Conservation (phyloP, 1,139 yeast genomes). For the Ashbya aceris region DNA sequence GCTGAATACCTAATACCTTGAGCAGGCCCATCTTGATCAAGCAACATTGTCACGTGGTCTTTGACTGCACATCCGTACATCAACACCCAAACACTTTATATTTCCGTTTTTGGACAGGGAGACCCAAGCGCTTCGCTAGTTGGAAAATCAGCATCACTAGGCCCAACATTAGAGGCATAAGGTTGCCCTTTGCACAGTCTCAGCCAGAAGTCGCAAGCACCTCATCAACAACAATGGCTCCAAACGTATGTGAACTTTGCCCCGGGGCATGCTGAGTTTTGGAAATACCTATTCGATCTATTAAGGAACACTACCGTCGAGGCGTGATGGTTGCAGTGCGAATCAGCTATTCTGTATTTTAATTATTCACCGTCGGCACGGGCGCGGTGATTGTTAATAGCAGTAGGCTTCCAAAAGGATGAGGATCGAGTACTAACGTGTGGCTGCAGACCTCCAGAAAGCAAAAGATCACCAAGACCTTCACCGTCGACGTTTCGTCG, state of each 20-base stretch:
- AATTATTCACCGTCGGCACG: slow-evolving; percentile 27
- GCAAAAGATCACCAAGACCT: slow-evolving; percentile 75
- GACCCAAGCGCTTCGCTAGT: too few species aligned
- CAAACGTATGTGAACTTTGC: slow-evolving; percentile 29
- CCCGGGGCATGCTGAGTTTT: slow-evolving; percentile 8
- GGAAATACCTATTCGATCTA: slow-evolving; percentile 10
- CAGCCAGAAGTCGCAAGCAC: neutral
- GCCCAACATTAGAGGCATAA: too few species aligned
- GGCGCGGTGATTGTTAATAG: slow-evolving; percentile 31
- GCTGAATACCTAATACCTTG: too few species aligned
- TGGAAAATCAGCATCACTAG: too few species aligned
- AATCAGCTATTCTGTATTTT: slow-evolving; percentile 28
- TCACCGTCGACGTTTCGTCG: slow-evolving; percentile 93
- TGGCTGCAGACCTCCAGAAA: slow-evolving; percentile 60
- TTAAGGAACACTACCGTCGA: neutral
- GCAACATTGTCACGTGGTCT: too few species aligned
- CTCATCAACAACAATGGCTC: slow-evolving; percentile 27
- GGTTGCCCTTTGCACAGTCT: neutral
- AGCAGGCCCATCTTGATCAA: too few species aligned
- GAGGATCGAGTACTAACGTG: slow-evolving; percentile 3
- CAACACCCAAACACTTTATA: too few species aligned
- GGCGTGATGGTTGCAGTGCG: neutral
- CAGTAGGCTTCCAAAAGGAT: slow-evolving; percentile 27
- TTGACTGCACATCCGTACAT: too few species aligned
- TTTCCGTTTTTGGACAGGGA: too few species aligned